phyloP scores from a whole-genome alignment of 441 rosid species.

The Populus tomentosa region DNA sequence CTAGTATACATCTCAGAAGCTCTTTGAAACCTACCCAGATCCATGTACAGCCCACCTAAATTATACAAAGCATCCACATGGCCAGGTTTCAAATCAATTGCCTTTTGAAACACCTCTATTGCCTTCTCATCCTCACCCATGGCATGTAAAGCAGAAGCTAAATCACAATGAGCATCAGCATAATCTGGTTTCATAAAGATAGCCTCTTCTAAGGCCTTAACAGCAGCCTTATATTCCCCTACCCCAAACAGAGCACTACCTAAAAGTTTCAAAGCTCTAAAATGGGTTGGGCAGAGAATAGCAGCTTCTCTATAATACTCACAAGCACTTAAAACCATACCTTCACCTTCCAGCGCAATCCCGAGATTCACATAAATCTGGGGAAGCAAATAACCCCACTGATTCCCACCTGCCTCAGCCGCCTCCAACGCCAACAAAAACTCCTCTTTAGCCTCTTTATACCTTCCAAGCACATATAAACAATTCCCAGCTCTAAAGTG shows the following conservation, averaged over 20 bases:
- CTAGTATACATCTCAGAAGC: slow-evolving; percentile 93
- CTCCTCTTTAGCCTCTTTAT: slow-evolving; percentile 78
- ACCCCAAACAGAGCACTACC: slow-evolving; percentile 97
- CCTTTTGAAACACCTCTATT: slow-evolving; percentile 92
- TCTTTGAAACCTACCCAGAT: slow-evolving; percentile 88
- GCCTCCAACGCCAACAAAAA: slow-evolving; percentile 76
- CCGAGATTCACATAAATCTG: slow-evolving; percentile 96
- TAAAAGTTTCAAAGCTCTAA: slow-evolving; percentile 83
- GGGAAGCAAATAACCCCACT: slow-evolving; percentile 88
- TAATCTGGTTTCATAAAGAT: slow-evolving; percentile 88
- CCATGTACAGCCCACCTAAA: slow-evolving; percentile 97
- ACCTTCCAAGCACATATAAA: slow-evolving; percentile 68
- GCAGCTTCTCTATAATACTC: slow-evolving; percentile 98
- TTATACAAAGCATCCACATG: slow-evolving; percentile 91
- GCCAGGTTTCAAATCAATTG: slow-evolving; percentile 89
- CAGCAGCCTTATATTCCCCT: slow-evolving; percentile 91
- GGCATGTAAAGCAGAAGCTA: slow-evolving; percentile 89
- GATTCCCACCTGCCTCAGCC: slow-evolving; percentile 85
- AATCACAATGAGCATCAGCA: slow-evolving; percentile 95
- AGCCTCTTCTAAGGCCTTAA: slow-evolving; percentile 94
- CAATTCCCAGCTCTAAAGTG: slow-evolving; percentile 94
- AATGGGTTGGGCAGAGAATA: slow-evolving; percentile 90
- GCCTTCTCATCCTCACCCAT: slow-evolving; percentile 95
- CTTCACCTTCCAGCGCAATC: slow-evolving; percentile 87
- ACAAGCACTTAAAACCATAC: slow-evolving; percentile 96